phyloP scores from a whole-genome alignment of 768 basidiomycete genomes.

The Clitopilus hobsonii region DNA sequence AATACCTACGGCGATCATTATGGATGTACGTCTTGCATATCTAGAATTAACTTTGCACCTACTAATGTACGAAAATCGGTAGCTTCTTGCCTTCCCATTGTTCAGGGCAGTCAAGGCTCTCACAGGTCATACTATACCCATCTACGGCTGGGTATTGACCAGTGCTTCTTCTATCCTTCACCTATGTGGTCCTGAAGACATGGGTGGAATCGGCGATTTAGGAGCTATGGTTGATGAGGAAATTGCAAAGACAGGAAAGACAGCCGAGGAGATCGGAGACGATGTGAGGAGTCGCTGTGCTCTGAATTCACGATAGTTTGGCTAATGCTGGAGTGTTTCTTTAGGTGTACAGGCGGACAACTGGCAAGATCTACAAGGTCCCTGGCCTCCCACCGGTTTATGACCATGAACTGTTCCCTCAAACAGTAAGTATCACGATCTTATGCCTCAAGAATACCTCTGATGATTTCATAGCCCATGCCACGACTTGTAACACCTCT shows the following conservation, averaged over 20 bases:
- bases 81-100: slow-evolving; percentile 8
- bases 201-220: slow-evolving; percentile 15
- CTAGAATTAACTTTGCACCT: too few species aligned
- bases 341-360: slow-evolving; percentile 12
- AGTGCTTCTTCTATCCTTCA: slow-evolving; percentile 7
- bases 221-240: slow-evolving; percentile 11
- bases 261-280: slow-evolving; percentile 9
- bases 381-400: slow-evolving; percentile 13
- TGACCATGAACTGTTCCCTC: background rate
- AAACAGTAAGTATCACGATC: background rate
- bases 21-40: slow-evolving; percentile 7
- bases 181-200: slow-evolving; percentile 13
- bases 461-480: background rate
- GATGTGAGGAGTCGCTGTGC: slow-evolving; percentile 6
- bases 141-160: slow-evolving; percentile 10
- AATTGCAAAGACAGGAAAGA: slow-evolving; percentile 5
- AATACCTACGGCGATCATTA: slow-evolving; percentile 5
- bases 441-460: background rate
- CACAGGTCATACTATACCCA: slow-evolving; percentile 7
- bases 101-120: slow-evolving; percentile 8
- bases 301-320: too few species aligned
- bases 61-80: too few species aligned
- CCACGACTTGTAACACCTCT: background rate
- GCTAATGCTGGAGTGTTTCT: background rate
- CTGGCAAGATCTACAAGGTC: slow-evolving; percentile 13